Percentiles rank a stretch among this genome's conserved stretches.
These are phyloP conservation scores for Monosporascus sp. DNA, from an alignment of 2,329 filamentous ascomycete species.

Conservation along the genomic window DNA sequence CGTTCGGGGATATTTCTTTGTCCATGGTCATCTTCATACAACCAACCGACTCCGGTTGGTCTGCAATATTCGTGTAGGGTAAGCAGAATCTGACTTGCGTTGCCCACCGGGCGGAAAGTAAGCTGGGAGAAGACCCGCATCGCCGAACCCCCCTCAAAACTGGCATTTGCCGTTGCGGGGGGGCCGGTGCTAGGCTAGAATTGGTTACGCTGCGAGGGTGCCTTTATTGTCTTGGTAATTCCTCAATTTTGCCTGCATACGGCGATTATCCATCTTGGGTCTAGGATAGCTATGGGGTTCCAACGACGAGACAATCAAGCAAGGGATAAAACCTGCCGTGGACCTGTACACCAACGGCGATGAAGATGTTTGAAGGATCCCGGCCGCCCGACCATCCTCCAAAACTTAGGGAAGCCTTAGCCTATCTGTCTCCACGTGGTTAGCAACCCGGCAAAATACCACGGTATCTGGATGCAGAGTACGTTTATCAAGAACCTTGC, in stretches of 20 bases:
- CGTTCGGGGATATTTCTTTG: neutral
- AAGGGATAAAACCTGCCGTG: neutral
- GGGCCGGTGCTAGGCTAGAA: neutral
- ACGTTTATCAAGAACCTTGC: neutral
- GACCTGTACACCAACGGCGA: neutral
- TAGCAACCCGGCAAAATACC: neutral
- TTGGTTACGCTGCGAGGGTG: neutral
- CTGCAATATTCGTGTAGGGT: neutral
- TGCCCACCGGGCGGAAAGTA: neutral
- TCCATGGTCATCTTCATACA: neutral
- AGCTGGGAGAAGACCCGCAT: neutral
- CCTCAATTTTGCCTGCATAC: neutral
- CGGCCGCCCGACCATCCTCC: neutral
- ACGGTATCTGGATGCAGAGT: no score
- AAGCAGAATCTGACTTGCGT: neutral
- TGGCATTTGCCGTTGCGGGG: neutral
- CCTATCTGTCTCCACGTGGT: neutral
- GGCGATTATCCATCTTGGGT: neutral
- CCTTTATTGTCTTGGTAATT: neutral
- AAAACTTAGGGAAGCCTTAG: neutral
- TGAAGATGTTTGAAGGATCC: neutral
- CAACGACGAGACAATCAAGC: neutral
- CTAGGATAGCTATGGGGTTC: neutral
- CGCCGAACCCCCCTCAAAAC: neutral
- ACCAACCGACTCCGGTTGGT: neutral